phyloP scores from a whole-genome alignment of 2,329 filamentous ascomycete genomes.

The Neonectria coccinea region DNA sequence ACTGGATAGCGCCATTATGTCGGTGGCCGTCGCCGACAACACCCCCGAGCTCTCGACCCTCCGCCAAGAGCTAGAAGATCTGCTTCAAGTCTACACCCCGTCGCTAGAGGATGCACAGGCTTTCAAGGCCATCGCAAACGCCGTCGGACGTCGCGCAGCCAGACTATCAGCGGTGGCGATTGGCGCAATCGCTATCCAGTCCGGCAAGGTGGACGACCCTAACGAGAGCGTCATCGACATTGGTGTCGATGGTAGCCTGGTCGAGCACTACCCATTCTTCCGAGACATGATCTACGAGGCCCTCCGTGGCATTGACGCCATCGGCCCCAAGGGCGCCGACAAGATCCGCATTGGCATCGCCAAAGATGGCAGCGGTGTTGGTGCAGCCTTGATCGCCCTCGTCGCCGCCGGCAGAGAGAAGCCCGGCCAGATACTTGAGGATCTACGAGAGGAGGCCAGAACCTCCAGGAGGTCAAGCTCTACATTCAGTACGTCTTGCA shows the following conservation, averaged over 20 bases:
- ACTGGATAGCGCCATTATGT: conserved; percentile 90
- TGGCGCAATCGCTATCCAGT: conserved; percentile 84
- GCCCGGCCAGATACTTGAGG: conserved; percentile 57
- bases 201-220: conserved; percentile 73
- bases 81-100: conserved; percentile 80
- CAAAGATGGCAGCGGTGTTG: conserved; percentile 88
- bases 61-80: conserved; percentile 80
- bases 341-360: conserved; percentile 94
- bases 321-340: conserved; percentile 83
- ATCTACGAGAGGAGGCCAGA: conserved; percentile 55
- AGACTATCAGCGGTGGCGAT: conserved; percentile 89
- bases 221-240: conserved; percentile 84
- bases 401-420: conserved; percentile 80
- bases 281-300: conserved; percentile 89
- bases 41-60: conserved; percentile 78
- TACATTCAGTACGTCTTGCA: conserved; percentile 46
- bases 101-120: conserved; percentile 87
- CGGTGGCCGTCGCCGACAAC: conserved; percentile 84
- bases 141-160: conserved; percentile 89
- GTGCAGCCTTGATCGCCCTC: conserved; percentile 92
- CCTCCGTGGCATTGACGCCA: conserved; percentile 78
- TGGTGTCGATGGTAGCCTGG: conserved; percentile 92
- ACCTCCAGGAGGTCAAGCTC: conserved; percentile 49
- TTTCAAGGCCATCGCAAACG: conserved; percentile 84
- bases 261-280: conserved; percentile 96